Percentiles rank a stretch among this genome's conserved stretches.
Evolutionary conservation across 140 eudicot species (phyloP).

Genomic region (Ambrosia hybrid): DNA sequence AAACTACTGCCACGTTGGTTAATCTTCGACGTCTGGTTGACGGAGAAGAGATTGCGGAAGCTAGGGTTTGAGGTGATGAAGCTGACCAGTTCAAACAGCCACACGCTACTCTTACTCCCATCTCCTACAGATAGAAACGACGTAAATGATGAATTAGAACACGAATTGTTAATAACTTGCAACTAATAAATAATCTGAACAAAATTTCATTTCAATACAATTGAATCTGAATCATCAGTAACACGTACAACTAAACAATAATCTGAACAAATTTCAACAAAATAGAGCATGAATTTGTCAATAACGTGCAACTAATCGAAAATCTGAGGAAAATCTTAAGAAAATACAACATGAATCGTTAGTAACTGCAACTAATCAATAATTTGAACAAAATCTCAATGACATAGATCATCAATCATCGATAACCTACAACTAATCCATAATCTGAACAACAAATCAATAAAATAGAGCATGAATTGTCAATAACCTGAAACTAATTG

Average conservation of each 20-base stretch:
- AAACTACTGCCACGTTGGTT: constrained; percentile 35
- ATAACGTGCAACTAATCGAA: no score
- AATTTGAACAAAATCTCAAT: not conserved
- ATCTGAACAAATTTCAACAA: not conserved
- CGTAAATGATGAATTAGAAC: constrained; percentile 8
- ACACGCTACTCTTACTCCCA: constrained; percentile 42
- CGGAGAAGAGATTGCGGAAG: constrained; percentile 57
- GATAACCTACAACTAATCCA: not conserved
- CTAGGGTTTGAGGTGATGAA: constrained; percentile 47
- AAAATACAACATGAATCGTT: no score
- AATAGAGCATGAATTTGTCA: no score
- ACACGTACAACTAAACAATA: no score
- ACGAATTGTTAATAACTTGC: no score
- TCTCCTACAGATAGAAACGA: constrained; percentile 20
- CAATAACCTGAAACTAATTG: no score
- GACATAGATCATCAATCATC: not conserved
- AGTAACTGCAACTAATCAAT: no score
- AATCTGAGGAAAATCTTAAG: not conserved
- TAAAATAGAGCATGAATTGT: not conserved
- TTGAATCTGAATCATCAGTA: no score
- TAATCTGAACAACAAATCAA: not conserved
- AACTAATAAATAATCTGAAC: no score
- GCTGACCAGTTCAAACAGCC: constrained; percentile 45
- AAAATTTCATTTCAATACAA: no score
- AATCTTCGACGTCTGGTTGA: constrained; percentile 44